Evolutionary conservation across 2,329 filamentous ascomycete species (phyloP).

Genomic region (Eutypella sp.): DNA sequence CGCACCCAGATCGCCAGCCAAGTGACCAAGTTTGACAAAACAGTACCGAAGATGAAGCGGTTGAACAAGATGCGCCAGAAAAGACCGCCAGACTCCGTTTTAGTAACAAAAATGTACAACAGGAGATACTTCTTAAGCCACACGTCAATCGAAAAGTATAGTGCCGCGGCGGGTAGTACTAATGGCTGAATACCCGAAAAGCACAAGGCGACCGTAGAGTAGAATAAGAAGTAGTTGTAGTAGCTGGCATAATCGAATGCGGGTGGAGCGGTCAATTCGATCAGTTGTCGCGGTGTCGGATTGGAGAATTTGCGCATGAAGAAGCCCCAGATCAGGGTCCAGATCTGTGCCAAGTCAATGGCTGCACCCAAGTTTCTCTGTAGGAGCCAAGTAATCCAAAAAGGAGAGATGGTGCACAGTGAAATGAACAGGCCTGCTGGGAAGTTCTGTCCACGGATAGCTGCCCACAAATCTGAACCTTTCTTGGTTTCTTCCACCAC

Average conservation of each 20-base stretch:
- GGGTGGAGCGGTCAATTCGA: constrained; percentile 87
- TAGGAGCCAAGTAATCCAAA: constrained; percentile 91
- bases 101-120: constrained; percentile 92
- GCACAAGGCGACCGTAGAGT: constrained; percentile 80
- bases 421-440: constrained; percentile 63
- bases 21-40: constrained; percentile 74
- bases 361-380: constrained; percentile 91
- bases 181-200: constrained; percentile 84
- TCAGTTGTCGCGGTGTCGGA: constrained; percentile 85
- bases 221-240: constrained; percentile 98
- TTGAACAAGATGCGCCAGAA: constrained; percentile 94
- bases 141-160: constrained; percentile 85
- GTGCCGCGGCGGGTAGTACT: constrained; percentile 75
- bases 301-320: constrained; percentile 78
- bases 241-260: constrained; percentile 93
- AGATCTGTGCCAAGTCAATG: constrained; percentile 87
- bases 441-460: constrained; percentile 60
- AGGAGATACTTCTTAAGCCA: constrained; percentile 93
- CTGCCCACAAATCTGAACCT: constrained; percentile 60
- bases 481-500: constrained; percentile 56
- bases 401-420: constrained; percentile 76
- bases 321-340: constrained; percentile 78
- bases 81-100: constrained; percentile 89
- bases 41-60: constrained; percentile 76
- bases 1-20: constrained; percentile 70